These are phyloP conservation scores for Ascochyta pisi DNA, from an alignment of 2,329 filamentous ascomycete genomes.

Conservation along the genomic window DNA sequence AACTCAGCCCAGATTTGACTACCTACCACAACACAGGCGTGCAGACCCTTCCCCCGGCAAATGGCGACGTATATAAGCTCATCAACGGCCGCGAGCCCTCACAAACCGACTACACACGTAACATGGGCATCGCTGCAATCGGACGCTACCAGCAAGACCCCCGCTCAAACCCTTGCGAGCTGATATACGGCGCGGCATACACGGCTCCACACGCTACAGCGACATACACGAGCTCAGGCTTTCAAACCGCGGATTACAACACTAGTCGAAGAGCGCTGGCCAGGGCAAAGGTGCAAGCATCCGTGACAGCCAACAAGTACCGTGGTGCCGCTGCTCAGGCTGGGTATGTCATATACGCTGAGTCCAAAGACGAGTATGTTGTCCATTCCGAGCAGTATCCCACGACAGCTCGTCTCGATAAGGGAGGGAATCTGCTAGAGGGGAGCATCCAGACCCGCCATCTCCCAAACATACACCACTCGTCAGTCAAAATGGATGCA, in stretches of 20 bases:
- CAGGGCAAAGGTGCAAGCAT: constrained; percentile 24
- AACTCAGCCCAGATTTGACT: neutral
- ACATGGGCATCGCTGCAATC: constrained; percentile 17
- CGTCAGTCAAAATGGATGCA: neutral
- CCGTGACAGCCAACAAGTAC: constrained; percentile 16
- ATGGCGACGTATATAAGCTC: constrained; percentile 13
- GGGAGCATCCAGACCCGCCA: neutral
- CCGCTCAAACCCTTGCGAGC: constrained; percentile 7
- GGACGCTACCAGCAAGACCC: constrained; percentile 13
- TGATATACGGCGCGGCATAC: constrained; percentile 13
- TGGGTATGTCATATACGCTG: constrained; percentile 18
- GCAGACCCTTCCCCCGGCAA: constrained; percentile 23
- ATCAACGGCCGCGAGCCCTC: constrained; percentile 21
- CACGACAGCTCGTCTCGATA: constrained; percentile 11
- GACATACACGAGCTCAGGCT: constrained; percentile 12
- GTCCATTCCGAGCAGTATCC: constrained; percentile 24
- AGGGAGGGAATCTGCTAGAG: constrained; percentile 6
- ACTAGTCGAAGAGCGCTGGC: constrained; percentile 9
- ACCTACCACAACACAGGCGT: constrained; percentile 22
- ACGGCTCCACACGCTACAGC: neutral
- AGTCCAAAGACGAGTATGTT: constrained; percentile 15
- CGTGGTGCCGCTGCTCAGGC: constrained; percentile 8
- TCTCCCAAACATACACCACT: constrained; percentile 22
- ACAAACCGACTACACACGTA: constrained; percentile 6
- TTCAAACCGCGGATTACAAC: constrained; percentile 20